Base-by-base conservation (phyloP, 2,329 filamentous ascomycete species). In the Chaetomium sp. region DNA sequence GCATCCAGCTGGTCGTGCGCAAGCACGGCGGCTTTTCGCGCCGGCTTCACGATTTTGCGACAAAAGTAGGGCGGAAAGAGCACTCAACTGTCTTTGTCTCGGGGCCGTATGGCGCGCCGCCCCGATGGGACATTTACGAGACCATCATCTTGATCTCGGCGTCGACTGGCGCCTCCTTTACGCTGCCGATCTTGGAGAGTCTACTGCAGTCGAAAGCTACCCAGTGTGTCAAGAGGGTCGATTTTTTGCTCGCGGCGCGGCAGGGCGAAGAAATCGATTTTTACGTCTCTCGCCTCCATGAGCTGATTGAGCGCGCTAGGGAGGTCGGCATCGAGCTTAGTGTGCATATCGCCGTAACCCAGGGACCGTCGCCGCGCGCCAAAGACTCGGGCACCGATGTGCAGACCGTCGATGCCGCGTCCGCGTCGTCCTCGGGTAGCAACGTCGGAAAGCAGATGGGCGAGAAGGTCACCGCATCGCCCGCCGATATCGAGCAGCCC, bases 131-230 rank as follows among this genome's bases (percentile, higher is more conserved):
- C 56, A 77, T 83, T 0, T 88, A 83, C 71, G 86, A 88, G 73
- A 85, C 84, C 0, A 73, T 88, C 51, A 76, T 88, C 4, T 77
- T 88, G 3, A 83, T 88, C 50, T 85, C 85, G 0, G 85, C 85
- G 0, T 88, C 85, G 0, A 88, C 86, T 0, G 86, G 86, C n/a
- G 83, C 85, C 1, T 87, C 85, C 3, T 88, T 85, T 62, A 85
- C 83, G 1, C 74, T 88, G 6, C 85, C 85, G 0, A 84, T 88
- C 3, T 76, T 88, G 0, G 85, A 88, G 68, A 81, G 80, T 66
- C 76, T 86, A 1, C 77, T 85, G 1, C 77, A 78, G 35, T 73
- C 76, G 0, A 75, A 75, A 10, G 68, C 64, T 1, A 75, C 75
- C 2, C 79, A 78, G 12, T 88, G 85, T 68, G 81, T 80, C 8